Base-by-base conservation (phyloP, 768 basidiomycete species). In the Boletus reticuloceps region DNA sequence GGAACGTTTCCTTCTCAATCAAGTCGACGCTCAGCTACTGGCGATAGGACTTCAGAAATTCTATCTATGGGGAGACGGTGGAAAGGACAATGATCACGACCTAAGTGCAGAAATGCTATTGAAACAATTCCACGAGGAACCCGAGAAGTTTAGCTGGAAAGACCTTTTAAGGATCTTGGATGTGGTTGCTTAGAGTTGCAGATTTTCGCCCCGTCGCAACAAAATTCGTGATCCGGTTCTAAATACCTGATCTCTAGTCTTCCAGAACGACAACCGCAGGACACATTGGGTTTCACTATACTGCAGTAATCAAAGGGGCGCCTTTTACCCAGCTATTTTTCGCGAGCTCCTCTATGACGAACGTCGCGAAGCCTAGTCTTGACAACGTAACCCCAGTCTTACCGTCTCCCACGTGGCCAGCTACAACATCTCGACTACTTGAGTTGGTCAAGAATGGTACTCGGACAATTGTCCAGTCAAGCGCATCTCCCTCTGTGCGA, bases 1-100 rank as follows among this genome's bases (percentile, higher is more conserved):
- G 9, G 51, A 52, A 20, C 72, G 77, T 34, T 89, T 79, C 64
- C 70, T 91, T 69, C 70, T 98, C 38, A 77, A 73, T 53, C 91
- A 94, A 67, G 79, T 83, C 51, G 94, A 97, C 61, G 92, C 94
- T 1, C 94, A 97, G 58, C 60, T 90, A 36, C 79, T 98, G 38
- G 81, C 88, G 1, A 74, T 97, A 71, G 82, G 83, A 14, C 69
- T 94, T 34, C 95, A 98, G 72, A 83, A 82, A 61, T 95, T 95
- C 72, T 98, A 95, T 64, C 69, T 93, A 46, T 86, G 89, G 82
- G 71, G 75, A 40, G 70, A 67, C 42, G 58, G 64, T 17, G 53
- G 19, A 27, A 58, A 59, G 63, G 62, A 53, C 13, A 25, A 40
- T 1, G 38, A 40, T 13, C 51, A 39, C 6, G 40, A 50, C 16